Conservation (phyloP, 768 basidiomycete species). For the Asterophora lycoperdoides region DNA sequence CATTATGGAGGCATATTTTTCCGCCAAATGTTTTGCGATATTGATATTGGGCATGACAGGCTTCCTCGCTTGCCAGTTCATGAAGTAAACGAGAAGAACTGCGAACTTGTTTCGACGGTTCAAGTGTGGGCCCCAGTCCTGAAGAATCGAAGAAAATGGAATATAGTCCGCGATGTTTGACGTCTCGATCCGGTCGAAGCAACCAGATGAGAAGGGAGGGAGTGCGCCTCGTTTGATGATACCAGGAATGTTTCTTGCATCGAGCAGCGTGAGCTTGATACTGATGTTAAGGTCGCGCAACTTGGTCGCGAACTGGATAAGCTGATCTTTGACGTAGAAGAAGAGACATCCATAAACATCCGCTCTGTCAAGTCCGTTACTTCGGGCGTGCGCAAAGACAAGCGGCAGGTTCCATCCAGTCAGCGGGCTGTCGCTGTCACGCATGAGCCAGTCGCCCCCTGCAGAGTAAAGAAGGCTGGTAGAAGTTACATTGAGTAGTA, state of each 20-base stretch:
- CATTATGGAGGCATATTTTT: conserved; percentile 17
- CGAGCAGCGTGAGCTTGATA: conserved; percentile 27
- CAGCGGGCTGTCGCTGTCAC: conserved; percentile 37
- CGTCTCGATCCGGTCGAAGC: conserved; percentile 29
- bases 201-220: conserved; percentile 20
- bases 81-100: conserved; percentile 25
- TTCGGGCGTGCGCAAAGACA: conserved; percentile 30
- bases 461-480: conserved; percentile 35
- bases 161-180: conserved; percentile 24
- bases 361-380: conserved; percentile 20
- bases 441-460: conserved; percentile 33
- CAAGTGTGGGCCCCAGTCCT: conserved; percentile 27
- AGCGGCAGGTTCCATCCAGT: conserved; percentile 37
- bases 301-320: conserved; percentile 26
- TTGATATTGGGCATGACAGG: conserved; percentile 1
- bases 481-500: background rate
- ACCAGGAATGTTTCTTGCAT: conserved; percentile 30
- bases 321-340: conserved; percentile 30
- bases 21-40: conserved; percentile 1
- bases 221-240: conserved; percentile 22
- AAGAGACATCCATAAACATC: conserved; percentile 32
- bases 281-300: conserved; percentile 24
- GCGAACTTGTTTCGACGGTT: conserved; percentile 24
- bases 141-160: conserved; percentile 20
- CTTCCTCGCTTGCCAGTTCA: conserved; percentile 23